These are phyloP conservation scores for Ogataea paradorogensis DNA, from an alignment of 805 yeast genomes.

Conservation along the genomic window DNA sequence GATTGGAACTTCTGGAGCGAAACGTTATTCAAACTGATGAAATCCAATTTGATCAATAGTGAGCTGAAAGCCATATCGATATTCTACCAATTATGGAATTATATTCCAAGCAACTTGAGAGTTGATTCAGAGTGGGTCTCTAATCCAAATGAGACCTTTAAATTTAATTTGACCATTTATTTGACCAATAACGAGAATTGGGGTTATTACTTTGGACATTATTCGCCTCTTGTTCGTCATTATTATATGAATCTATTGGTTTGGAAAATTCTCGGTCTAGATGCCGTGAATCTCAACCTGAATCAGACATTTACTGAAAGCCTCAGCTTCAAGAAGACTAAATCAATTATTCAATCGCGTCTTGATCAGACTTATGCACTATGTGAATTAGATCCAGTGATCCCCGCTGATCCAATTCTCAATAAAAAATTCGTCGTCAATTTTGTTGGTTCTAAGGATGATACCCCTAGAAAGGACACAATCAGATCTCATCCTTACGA, in stretches of 20 bases:
- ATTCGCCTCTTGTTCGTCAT: conserved; percentile 74
- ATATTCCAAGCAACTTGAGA: conserved; percentile 42
- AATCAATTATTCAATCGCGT: conserved; percentile 30
- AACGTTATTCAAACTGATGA: conserved; percentile 56
- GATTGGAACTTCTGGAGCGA: conserved; percentile 80
- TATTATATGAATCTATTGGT: conserved; percentile 64
- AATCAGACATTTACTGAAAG: conserved; percentile 18
- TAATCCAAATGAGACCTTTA: conserved; percentile 38
- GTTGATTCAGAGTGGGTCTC: conserved; percentile 37
- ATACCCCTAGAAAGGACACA: conserved; percentile 29
- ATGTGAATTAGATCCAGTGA: conserved; percentile 18
- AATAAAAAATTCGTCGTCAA: conserved; percentile 48
- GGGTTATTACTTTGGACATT: conserved; percentile 64
- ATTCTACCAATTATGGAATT: conserved; percentile 72
- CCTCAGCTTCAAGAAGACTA: conserved; percentile 12
- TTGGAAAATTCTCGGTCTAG: conserved; percentile 53
- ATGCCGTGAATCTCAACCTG: conserved; percentile 11
- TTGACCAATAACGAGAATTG: conserved; percentile 50
- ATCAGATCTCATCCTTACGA: conserved; percentile 59
- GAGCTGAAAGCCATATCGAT: conserved; percentile 63
- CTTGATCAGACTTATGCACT: conserved; percentile 29
- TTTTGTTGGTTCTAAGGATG: conserved; percentile 24
- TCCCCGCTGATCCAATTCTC: conserved; percentile 39
- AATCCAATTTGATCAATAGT: conserved; percentile 58
- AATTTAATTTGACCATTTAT: conserved; percentile 53